A percentile compares a stretch with the other conserved stretches of the same genome.
Conservation (phyloP, 306 rosid genomes). For the Citrullus colocynthis region DNA sequence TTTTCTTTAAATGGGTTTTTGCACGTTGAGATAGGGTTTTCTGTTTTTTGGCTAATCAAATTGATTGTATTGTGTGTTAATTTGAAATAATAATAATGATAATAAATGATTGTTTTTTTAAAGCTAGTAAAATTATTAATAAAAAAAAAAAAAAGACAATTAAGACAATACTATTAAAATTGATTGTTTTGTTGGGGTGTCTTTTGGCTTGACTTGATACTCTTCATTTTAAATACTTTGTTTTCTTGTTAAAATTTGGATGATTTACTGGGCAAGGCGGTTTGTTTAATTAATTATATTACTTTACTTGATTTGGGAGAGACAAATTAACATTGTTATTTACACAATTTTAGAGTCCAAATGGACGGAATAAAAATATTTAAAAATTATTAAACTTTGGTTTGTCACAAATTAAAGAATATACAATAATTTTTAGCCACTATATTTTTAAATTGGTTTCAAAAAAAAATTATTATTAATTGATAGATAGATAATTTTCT, state of each 20-base stretch:
- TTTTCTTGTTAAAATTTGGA: not conserved
- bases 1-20: not conserved
- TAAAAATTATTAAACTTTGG: too few relatives aligned
- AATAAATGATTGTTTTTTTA: too few relatives aligned
- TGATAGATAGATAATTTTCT: too few relatives aligned
- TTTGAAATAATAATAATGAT: too few relatives aligned
- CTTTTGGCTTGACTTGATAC: not conserved
- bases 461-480: too few relatives aligned
- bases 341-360: not conserved
- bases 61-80: not conserved
- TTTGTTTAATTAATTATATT: not conserved
- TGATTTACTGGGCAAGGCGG: not conserved
- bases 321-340: not conserved
- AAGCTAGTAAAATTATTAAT: too few relatives aligned
- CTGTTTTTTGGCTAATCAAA: not conserved
- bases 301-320: not conserved
- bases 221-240: not conserved
- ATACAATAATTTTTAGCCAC: too few relatives aligned
- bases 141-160: too few relatives aligned
- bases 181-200: not conserved
- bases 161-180: too few relatives aligned
- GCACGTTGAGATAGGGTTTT: not conserved
- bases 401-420: too few relatives aligned
- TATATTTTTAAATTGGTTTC: too few relatives aligned
- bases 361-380: not conserved